These are phyloP conservation scores for Sporothrix sp. DNA, from an alignment of 2,329 filamentous ascomycete genomes.

Conservation along the genomic window DNA sequence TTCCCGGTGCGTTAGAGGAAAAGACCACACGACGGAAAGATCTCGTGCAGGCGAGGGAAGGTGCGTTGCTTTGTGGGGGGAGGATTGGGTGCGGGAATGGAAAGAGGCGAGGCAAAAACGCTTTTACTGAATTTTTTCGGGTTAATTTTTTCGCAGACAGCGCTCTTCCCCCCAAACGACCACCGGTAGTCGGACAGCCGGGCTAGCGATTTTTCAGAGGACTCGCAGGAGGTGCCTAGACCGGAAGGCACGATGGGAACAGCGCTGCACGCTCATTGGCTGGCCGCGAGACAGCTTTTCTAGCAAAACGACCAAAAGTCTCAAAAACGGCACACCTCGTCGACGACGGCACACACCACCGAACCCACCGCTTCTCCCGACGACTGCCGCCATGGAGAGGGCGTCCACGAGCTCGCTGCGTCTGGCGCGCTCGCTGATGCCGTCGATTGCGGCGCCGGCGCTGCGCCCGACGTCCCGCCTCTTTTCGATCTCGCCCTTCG, in stretches of 20 bases:
- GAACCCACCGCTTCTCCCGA: background rate
- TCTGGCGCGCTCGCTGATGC: constrained; percentile 31
- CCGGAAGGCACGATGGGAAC: background rate
- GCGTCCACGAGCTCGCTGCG: constrained; percentile 33
- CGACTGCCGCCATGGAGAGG: constrained; percentile 31
- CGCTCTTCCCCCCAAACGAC: too few relatives aligned
- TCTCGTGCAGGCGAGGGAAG: background rate
- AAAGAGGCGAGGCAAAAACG: constrained; percentile 6
- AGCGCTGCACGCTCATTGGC: constrained; percentile 7
- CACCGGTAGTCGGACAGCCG: constrained; percentile 9
- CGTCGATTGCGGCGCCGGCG: constrained; percentile 21
- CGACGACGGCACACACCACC: background rate
- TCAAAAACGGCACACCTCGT: background rate
- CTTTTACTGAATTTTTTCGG: constrained; percentile 13
- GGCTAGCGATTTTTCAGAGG: background rate
- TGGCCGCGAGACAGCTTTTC: constrained; percentile 5
- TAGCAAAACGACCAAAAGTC: background rate
- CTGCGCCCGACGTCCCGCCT: background rate
- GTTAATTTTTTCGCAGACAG: constrained; percentile 13
- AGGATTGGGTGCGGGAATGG: background rate
- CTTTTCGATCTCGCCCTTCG: background rate
- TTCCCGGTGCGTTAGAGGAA: constrained; percentile 2
- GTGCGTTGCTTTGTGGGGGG: constrained; percentile 3
- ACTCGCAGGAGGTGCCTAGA: background rate
- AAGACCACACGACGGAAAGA: background rate